Evolutionary conservation across 139 green algal genomes (phyloP), one percentile per base, ranked within the genome.

Genomic region (Chlamydomonas sp.): DNA sequence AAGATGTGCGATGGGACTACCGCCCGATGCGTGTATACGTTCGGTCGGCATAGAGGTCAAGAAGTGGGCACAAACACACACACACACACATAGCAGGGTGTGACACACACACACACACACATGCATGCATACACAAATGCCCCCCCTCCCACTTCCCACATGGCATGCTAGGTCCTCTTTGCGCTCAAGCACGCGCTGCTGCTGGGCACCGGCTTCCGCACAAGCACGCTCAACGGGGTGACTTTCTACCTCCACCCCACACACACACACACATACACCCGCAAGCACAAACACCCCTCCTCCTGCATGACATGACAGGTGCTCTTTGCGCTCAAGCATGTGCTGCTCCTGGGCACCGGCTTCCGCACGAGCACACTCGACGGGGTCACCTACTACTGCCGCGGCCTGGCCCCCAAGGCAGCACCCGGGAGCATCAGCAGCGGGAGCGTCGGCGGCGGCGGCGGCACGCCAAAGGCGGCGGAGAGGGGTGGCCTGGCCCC

Each of bases 221-320:
- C 37, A 26, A 24, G 70, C 39, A 57, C 33, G 39, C 26, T 39
- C 2, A 37, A 61, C 16, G 67, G 66, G 29, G 35, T 69, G 48
- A 63, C 59, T 6, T 79, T 68, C 48, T 79, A 79, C 59, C 71
- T n/a, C n/a, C n/a, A n/a, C n/a, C n/a, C n/a, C n/a, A n/a, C n/a
- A n/a, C n/a, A n/a, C n/a, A n/a, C n/a, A n/a, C n/a, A n/a, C n/a
- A n/a, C n/a, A n/a, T n/a, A n/a, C n/a, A n/a, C n/a, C n/a, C n/a
- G n/a, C n/a, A n/a, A n/a, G n/a, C n/a, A n/a, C n/a, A n/a, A n/a
- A n/a, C n/a, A n/a, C n/a, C n/a, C n/a, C n/a, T n/a, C n/a, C n/a
- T n/a, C n/a, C n/a, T n/a, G n/a, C n/a, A n/a, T n/a, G n/a, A n/a
- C n/a, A n/a, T n/a, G n/a, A n/a, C n/a, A n/a, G n/a, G n/a, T n/a